phyloP scores from a whole-genome alignment of 2,329 filamentous ascomycete genomes.

The Hymenoscyphus infarciens region DNA sequence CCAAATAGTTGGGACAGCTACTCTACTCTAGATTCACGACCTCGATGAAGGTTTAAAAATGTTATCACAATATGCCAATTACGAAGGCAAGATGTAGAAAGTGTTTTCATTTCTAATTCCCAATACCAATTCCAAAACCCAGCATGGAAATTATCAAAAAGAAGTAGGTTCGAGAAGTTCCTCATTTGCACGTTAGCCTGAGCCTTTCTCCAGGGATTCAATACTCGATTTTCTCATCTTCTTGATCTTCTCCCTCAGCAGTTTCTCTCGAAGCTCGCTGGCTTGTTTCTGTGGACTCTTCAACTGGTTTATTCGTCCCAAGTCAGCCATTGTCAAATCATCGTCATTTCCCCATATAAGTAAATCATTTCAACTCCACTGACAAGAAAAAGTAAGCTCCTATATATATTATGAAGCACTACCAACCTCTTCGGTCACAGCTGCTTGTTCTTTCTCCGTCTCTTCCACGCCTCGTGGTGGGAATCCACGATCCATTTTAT shows the following conservation, averaged over 20 bases:
- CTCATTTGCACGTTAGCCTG: conserved; percentile 46
- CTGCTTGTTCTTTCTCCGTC: conserved; percentile 23
- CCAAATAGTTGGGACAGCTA: no score
- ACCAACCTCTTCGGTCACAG: conserved; percentile 42
- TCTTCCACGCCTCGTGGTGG: conserved; percentile 23
- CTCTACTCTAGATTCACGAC: no score
- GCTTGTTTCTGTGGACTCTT: conserved; percentile 42
- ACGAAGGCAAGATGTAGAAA: neutral
- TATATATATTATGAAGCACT: conserved; percentile 33
- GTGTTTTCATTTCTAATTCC: neutral
- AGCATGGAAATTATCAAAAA: neutral
- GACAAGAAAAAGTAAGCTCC: conserved; percentile 19
- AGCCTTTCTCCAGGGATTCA: conserved; percentile 37
- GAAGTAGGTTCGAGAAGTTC: conserved; percentile 17
- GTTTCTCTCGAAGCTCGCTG: conserved; percentile 47
- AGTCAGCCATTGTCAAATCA: conserved; percentile 35
- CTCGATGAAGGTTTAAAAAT: no score
- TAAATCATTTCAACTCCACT: conserved; percentile 6
- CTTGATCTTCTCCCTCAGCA: conserved; percentile 52
- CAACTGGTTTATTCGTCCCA: conserved; percentile 30
- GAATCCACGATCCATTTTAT: conserved; percentile 41
- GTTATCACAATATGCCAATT: no score
- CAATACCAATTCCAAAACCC: neutral
- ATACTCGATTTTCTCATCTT: conserved; percentile 52
- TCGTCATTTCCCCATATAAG: neutral